A percentile compares a stretch with the other conserved stretches of the same genome.
These are phyloP conservation scores for Citrus hindsii DNA, from an alignment of 345 rosid genomes.

Conservation along the genomic window DNA sequence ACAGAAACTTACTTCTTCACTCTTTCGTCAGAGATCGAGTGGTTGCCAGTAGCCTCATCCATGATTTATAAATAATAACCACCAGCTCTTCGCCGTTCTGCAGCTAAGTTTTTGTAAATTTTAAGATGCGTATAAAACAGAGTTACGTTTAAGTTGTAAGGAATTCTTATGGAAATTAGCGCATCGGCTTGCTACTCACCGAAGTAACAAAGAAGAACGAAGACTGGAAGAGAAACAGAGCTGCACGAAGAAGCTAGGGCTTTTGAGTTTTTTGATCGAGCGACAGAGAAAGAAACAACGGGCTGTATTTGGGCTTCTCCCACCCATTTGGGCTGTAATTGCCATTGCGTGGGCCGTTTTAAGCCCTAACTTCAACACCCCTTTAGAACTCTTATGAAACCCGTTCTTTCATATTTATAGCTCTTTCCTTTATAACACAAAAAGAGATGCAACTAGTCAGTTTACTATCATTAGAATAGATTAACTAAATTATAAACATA, in stretches of 20 bases:
- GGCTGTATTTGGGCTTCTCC: background rate
- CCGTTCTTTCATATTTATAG: no score
- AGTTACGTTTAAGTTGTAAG: no score
- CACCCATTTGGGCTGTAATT: background rate
- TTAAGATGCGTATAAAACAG: no score
- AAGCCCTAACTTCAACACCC: background rate
- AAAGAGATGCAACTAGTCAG: no score
- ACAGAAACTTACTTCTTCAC: constrained; percentile 32
- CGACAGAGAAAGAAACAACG: background rate
- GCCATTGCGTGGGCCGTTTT: background rate
- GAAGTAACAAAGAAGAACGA: background rate
- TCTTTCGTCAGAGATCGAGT: constrained; percentile 12
- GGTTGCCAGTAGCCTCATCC: constrained; percentile 18
- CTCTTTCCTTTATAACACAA: no score
- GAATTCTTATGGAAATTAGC: no score
- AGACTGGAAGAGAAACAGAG: no score
- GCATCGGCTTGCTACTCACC: background rate
- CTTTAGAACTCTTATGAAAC: no score
- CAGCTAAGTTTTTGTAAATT: no score
- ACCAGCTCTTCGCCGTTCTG: no score
- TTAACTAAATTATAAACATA: no score
- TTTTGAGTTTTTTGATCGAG: background rate
- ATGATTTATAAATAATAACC: constrained; percentile 10
- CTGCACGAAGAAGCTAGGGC: background rate
- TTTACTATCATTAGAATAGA: no score